A percentile compares a stretch with the other conserved stretches of the same genome.
Conservation (phyloP, 352 stramenopile genomes). For the Pythium chondricola region DNA sequence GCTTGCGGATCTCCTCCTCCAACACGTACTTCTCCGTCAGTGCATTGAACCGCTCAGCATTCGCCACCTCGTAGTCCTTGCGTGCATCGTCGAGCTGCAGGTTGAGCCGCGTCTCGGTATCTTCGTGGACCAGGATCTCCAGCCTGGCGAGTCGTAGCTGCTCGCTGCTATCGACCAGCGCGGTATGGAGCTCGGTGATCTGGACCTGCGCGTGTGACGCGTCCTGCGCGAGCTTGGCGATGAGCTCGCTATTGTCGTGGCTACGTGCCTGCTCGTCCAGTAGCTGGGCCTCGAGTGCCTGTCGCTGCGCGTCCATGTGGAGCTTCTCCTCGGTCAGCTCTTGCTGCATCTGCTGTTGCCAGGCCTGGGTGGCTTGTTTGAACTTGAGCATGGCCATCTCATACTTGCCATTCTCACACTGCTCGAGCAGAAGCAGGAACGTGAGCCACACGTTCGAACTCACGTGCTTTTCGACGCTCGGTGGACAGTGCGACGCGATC, state of each 20-base stretch:
- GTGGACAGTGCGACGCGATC: conserved; percentile 62
- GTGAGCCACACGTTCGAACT: conserved; percentile 75
- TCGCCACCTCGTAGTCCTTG: conserved; percentile 60
- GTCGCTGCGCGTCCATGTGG: conserved; percentile 27
- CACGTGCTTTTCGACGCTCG: conserved; percentile 62
- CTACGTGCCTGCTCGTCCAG: conserved; percentile 30
- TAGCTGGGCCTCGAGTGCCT: conserved; percentile 23
- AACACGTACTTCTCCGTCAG: conserved; percentile 49
- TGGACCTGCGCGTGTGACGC: conserved; percentile 26
- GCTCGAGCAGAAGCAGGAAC: conserved; percentile 68
- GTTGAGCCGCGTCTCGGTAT: conserved; percentile 56
- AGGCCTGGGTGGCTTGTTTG: conserved; percentile 57
- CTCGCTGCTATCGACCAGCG: conserved; percentile 28
- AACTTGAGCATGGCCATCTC: conserved; percentile 86
- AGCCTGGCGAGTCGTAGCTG: conserved; percentile 54
- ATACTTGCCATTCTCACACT: conserved; percentile 77
- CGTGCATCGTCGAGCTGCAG: conserved; percentile 46
- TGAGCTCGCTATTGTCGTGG: conserved; percentile 38
- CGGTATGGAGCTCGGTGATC: conserved; percentile 34
- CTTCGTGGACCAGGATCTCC: conserved; percentile 65
- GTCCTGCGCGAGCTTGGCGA: conserved; percentile 40
- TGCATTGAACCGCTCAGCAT: conserved; percentile 58
- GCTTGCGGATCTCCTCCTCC: conserved; percentile 58
- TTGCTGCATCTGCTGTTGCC: conserved; percentile 45
- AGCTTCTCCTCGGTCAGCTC: conserved; percentile 35